These are phyloP conservation scores for Cenchrus americanus DNA, from an alignment of 176 grass and related monocot species.

Conservation along the genomic window DNA sequence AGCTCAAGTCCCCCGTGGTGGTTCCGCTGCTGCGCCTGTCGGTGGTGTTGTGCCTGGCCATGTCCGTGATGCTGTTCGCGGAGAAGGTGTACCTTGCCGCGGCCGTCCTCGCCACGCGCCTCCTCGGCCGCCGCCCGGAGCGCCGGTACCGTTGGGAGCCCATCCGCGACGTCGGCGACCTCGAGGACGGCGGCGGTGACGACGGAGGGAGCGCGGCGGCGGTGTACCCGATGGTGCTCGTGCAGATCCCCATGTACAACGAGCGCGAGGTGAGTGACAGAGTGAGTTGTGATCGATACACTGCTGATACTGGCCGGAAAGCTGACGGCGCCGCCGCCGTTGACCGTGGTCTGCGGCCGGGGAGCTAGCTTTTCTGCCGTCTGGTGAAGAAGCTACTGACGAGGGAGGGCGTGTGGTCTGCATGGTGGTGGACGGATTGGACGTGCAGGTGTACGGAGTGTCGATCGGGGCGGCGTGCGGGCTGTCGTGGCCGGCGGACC, in stretches of 20 bases:
- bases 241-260: slow-evolving; percentile 98
- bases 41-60: slow-evolving; percentile 65
- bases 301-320: no score
- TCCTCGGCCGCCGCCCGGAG: slow-evolving; percentile 51
- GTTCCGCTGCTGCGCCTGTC: slow-evolving; percentile 64
- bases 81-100: slow-evolving; percentile 87
- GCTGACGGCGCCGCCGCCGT: neutral
- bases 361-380: neutral
- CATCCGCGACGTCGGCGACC: slow-evolving; percentile 51
- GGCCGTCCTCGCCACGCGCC: slow-evolving; percentile 50
- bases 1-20: slow-evolving; percentile 58
- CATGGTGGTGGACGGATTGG: neutral
- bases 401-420: neutral
- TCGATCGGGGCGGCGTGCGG: slow-evolving; percentile 75
- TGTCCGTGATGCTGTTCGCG: slow-evolving; percentile 74
- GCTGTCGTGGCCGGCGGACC: slow-evolving; percentile 69
- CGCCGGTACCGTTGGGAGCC: slow-evolving; percentile 67
- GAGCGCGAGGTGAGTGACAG: slow-evolving; percentile 88
- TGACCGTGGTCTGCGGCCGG: neutral
- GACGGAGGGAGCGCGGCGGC: slow-evolving; percentile 28
- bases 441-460: slow-evolving; percentile 61
- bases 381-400: no score
- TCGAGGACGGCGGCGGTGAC: slow-evolving; percentile 51
- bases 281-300: neutral
- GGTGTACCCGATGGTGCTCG: slow-evolving; percentile 76